Conservation (phyloP, 805 yeast genomes). For the Kuraishia molischiana region DNA sequence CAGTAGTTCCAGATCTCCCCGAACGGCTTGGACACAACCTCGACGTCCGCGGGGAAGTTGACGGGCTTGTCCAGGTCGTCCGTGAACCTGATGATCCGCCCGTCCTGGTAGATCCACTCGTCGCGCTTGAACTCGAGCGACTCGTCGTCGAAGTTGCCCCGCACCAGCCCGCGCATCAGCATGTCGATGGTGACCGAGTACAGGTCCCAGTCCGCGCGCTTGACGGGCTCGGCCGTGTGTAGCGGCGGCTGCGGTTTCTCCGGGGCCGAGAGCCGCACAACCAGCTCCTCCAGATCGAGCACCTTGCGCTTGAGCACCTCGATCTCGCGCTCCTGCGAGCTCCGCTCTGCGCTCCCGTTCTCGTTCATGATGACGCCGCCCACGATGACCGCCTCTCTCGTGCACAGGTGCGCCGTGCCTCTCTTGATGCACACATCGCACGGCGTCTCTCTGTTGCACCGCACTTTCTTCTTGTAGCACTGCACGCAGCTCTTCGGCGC, state of each 20-base stretch:
- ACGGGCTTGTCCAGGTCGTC: not conserved
- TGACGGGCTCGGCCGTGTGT: not conserved
- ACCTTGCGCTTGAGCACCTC: constrained; percentile 1
- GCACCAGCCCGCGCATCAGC: constrained; percentile 1
- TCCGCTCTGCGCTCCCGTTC: not conserved
- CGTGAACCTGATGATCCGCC: not conserved
- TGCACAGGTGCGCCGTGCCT: constrained; percentile 19
- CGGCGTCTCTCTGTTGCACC: constrained; percentile 37
- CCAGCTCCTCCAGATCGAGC: not conserved
- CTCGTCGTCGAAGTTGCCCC: constrained; percentile 1
- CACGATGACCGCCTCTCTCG: constrained; percentile 22
- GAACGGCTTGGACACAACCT: not conserved
- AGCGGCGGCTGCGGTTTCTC: not conserved
- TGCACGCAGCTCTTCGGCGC: constrained; percentile 32
- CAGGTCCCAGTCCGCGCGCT: constrained; percentile 1
- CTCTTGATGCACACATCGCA: constrained; percentile 31
- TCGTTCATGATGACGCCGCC: constrained; percentile 20
- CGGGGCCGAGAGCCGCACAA: not conserved
- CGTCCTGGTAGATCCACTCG: not conserved
- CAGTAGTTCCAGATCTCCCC: constrained; percentile 18
- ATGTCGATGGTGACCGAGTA: constrained; percentile 1
- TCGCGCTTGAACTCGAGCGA: not conserved
- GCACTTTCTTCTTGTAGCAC: constrained; percentile 36
- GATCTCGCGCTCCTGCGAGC: not conserved
- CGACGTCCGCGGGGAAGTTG: not conserved